These are phyloP conservation scores for Hemerocallis citrina DNA, from an alignment of 106 monocot species.

Conservation along the genomic window DNA sequence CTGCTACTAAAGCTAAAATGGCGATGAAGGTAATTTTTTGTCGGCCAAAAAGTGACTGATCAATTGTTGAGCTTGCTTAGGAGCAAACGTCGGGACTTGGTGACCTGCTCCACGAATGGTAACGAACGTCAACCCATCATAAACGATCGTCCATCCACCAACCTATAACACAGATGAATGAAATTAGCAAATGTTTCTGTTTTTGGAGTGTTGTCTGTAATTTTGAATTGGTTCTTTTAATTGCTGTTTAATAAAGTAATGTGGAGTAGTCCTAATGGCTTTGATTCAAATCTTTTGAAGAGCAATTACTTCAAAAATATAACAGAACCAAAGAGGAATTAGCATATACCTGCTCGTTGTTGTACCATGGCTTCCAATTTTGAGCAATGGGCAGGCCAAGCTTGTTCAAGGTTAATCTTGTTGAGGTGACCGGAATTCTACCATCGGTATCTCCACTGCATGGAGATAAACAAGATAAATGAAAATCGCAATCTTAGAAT, in stretches of 20 bases:
- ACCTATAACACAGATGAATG: slow-evolving; percentile 3
- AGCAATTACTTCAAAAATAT: no score
- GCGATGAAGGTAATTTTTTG: slow-evolving; percentile 34
- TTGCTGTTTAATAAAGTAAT: no score
- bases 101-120: slow-evolving; percentile 24
- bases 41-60: slow-evolving; percentile 41
- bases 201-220: no score
- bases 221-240: no score
- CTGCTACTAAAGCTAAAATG: no score
- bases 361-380: slow-evolving; percentile 29
- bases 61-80: slow-evolving; percentile 40
- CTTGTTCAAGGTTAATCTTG: slow-evolving; percentile 18
- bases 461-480: neutral
- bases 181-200: neutral
- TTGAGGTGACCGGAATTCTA: slow-evolving; percentile 28
- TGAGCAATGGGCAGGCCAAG: slow-evolving; percentile 15
- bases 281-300: no score
- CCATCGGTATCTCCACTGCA: slow-evolving; percentile 31
- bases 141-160: slow-evolving; percentile 19
- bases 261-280: no score
- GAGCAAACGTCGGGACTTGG: slow-evolving; percentile 30
- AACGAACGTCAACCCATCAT: slow-evolving; percentile 18
- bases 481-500: neutral
- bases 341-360: slow-evolving; percentile 17
- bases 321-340: neutral